These are phyloP conservation scores for Aureobasidium pullulans DNA, from an alignment of 2,329 filamentous ascomycete genomes.

Conservation along the genomic window DNA sequence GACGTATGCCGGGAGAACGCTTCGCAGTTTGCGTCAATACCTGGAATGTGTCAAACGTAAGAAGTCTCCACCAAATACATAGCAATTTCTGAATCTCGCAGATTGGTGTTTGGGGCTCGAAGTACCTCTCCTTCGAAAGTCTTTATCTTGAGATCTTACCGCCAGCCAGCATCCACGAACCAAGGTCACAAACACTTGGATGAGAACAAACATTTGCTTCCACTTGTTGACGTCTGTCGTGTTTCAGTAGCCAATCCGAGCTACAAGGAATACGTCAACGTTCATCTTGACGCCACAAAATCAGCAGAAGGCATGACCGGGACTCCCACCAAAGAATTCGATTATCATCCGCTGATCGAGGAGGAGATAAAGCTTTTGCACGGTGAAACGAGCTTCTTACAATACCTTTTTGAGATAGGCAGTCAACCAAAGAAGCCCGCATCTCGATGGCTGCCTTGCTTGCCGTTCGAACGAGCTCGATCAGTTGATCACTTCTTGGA, in stretches of 20 bases:
- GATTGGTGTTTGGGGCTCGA: neutral
- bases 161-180: neutral
- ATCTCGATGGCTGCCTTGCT: neutral
- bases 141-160: neutral
- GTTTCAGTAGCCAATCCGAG: neutral
- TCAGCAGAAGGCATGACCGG: neutral
- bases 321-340: neutral
- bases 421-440: neutral
- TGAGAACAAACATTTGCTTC: neutral
- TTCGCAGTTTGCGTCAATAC: neutral
- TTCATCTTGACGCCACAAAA: neutral
- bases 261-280: neutral
- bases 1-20: neutral
- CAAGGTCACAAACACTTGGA: neutral
- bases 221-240: neutral
- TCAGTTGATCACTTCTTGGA: neutral
- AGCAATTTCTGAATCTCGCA: neutral
- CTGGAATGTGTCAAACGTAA: neutral
- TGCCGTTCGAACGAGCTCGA: neutral
- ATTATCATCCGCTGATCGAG: neutral
- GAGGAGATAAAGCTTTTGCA: neutral
- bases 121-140: neutral
- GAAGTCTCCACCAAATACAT: neutral
- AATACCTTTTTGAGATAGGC: neutral
- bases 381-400: neutral